Conservation (phyloP, 2,329 filamentous ascomycete species). For the Fusarium compactum region DNA sequence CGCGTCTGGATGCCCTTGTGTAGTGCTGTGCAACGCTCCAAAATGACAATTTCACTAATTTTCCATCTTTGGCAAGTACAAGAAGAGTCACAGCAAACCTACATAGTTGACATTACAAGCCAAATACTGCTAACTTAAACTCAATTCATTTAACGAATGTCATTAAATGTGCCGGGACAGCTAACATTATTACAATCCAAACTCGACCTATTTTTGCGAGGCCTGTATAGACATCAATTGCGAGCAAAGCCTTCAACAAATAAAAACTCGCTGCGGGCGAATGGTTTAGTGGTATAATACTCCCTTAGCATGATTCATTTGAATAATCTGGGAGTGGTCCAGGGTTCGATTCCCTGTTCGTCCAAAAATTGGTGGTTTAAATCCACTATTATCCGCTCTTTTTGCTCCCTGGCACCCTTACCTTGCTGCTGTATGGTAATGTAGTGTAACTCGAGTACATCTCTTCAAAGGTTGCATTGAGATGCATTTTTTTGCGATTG, state of each 20-base stretch:
- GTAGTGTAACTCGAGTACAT: too few species aligned
- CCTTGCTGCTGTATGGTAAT: too few species aligned
- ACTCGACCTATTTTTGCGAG: accelerated
- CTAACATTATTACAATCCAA: accelerated
- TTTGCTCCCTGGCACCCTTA: background rate
- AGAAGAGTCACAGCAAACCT: too few species aligned
- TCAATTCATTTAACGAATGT: too few species aligned
- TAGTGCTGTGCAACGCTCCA: too few species aligned
- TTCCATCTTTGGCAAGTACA: too few species aligned
- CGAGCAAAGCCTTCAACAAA: accelerated
- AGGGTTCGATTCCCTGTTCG: conserved; percentile 35
- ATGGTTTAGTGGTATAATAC: conserved; percentile 21
- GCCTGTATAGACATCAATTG: background rate
- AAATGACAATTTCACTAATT: too few species aligned
- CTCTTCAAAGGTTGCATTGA: background rate
- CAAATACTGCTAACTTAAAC: too few species aligned
- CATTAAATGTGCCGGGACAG: too few species aligned
- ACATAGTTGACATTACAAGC: too few species aligned
- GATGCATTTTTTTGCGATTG: background rate
- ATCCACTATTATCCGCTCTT: conserved; percentile 15
- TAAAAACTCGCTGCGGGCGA: conserved; percentile 8
- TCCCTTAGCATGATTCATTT: conserved; percentile 19
- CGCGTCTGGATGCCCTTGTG: too few species aligned
- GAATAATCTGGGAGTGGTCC: conserved; percentile 26
- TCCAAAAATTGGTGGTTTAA: conserved; percentile 14